Conservation (phyloP, 1,284 basidiomycete genomes). For the Moesziomyces sp. region DNA sequence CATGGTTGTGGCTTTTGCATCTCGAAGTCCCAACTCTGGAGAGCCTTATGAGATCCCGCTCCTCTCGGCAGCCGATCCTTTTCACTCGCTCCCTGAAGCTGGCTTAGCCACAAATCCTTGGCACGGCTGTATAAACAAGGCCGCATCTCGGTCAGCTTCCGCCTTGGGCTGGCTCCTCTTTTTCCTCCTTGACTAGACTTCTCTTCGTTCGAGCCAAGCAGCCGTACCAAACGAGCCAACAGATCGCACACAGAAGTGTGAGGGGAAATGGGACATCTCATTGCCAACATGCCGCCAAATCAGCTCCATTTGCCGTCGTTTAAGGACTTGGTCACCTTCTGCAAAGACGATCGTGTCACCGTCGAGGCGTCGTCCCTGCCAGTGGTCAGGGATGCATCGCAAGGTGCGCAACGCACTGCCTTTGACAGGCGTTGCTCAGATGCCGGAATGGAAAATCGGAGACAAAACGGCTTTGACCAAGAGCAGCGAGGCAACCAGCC, state of each 20-base stretch:
- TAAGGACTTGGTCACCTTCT: conserved; percentile 18
- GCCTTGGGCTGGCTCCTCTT: background rate
- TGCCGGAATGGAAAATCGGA: no score
- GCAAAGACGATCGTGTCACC: background rate
- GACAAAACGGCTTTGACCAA: no score
- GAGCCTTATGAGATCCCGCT: background rate
- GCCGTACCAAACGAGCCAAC: no score
- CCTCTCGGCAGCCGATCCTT: background rate
- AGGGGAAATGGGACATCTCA: background rate
- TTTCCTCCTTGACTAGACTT: background rate
- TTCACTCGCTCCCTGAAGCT: background rate
- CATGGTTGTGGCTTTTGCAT: background rate
- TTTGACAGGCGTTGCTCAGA: background rate
- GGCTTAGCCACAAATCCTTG: background rate
- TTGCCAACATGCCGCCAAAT: background rate
- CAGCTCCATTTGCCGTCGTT: conserved; percentile 23
- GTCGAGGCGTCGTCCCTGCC: background rate
- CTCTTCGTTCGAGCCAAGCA: background rate
- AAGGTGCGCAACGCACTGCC: background rate
- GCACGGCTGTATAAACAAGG: background rate
- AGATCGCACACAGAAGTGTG: background rate
- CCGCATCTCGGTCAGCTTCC: background rate
- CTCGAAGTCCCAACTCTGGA: background rate
- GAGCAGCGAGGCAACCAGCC: no score
- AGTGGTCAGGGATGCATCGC: background rate